A percentile compares a stretch with the other conserved stretches of the same genome.
phyloP scores from a whole-genome alignment of 768 basidiomycete genomes.

The Hypholoma fasciculare region DNA sequence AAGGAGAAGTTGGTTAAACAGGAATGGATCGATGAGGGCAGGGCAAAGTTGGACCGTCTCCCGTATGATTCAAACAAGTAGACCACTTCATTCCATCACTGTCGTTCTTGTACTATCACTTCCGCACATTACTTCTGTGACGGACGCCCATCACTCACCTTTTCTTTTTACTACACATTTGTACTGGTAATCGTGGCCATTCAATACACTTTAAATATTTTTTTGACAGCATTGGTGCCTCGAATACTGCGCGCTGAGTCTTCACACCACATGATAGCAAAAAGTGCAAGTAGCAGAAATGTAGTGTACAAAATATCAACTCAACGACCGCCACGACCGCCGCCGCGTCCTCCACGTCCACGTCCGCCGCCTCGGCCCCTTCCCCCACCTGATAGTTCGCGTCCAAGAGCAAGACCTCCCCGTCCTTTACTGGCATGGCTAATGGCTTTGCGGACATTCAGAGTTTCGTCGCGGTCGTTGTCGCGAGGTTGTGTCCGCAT shows the following conservation, averaged over 20 bases:
- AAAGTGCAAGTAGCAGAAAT: not conserved
- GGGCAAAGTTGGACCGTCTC: conserved; percentile 53
- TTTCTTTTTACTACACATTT: conserved; percentile 10
- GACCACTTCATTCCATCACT: conserved; percentile 17
- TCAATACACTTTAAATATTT: conserved; percentile 15
- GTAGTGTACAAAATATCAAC: not conserved
- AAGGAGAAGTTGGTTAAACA: conserved; percentile 81
- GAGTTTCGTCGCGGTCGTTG: conserved; percentile 42
- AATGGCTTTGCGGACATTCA: conserved; percentile 91
- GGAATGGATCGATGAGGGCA: conserved; percentile 83
- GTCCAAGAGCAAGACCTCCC: conserved; percentile 60
- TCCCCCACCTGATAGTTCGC: conserved; percentile 35
- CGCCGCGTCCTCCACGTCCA: conserved; percentile 2
- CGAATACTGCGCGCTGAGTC: not conserved
- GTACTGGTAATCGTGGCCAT: conserved; percentile 19
- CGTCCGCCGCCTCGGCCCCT: conserved; percentile 26
- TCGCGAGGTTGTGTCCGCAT: conserved; percentile 44
- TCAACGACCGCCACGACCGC: too few relatives aligned
- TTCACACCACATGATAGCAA: not conserved
- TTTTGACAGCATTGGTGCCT: not conserved
- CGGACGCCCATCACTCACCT: conserved; percentile 1
- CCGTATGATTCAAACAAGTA: conserved; percentile 42
- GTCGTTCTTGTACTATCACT: conserved; percentile 19
- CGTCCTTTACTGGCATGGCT: conserved; percentile 69
- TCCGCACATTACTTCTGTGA: conserved; percentile 1